Base-by-base conservation (phyloP, 352 stramenopile species). In the Peronospora belbahrii region DNA sequence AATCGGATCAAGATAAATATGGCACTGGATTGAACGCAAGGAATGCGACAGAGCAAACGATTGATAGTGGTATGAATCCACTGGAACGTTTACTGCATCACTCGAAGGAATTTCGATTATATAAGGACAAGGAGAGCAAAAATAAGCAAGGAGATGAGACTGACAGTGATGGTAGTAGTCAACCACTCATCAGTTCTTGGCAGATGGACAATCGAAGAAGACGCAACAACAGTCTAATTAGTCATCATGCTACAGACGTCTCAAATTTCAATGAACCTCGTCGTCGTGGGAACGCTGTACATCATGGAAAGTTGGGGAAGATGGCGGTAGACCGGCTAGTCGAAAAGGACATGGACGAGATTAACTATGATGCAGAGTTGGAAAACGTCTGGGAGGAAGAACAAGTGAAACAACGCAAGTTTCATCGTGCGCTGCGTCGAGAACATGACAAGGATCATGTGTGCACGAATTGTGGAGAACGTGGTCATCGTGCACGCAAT, bases 401-500 rank as follows among this genome's bases (percentile, higher is more conserved):
- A 1, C 44, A 65, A 30, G 45, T 70, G 3, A 73, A 73, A 38
- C 60, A 75, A 30, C 76, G 75, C 41, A 80, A 83, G 48, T 88
- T 82, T 35, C 27, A 74, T 44, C 80, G 85, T 44, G 52, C 79
- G 15, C 51, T 91, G 20, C 56, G 62, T 14, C 70, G 67, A n/a
- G 55, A 83, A 31, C 37, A 67, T 24, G 77, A 91, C 48, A 60
- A 56, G 18, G 61, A 91, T 37, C 63, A 63, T 31, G 67, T 88
- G 37, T 91, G 80, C 51, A 63, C 51, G 20, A 91, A 91, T 49
- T 91, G 80, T 56, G 80, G 80, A 15, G 76, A 91, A 52, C 70
- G 42, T 1, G 80, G 80, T 11, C 80, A 91, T 51, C 59, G 82
- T 13, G 38, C 70, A 11, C 62, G 60, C 42, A 83, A 88, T 63